Evolutionary conservation across 768 basidiomycete genomes (phyloP), one percentile per base, ranked within the genome.

Genomic region (Mycena capillaripes): DNA sequence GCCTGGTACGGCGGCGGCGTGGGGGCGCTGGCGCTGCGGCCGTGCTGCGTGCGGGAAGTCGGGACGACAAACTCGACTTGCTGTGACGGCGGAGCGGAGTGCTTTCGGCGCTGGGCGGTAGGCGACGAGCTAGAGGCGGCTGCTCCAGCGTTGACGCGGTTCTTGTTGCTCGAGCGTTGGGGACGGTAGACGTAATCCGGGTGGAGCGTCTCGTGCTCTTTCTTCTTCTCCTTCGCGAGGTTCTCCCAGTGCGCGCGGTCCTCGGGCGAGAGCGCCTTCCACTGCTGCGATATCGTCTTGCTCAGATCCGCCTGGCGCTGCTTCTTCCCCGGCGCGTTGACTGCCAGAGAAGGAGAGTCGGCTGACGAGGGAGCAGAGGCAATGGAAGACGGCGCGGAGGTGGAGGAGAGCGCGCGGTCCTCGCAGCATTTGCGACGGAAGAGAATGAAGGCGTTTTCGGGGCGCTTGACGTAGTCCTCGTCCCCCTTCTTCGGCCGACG

Each of bases 181-280:
- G 93, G 93, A 11, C 93, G 91, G 78, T 94, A 94, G 32, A 94
- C 92, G 81, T 94, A 94, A 80, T 90, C 86, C 76, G 93, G 93
- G 75, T 93, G 91, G 84, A 90, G 84, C 78, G 85, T 83, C 83
- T 92, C 91, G 81, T 94, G 92, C 84, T 94, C 92, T 84, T 89
- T 89, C 87, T 94, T 93, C 84, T 90, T 91, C 81, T 91, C 90
- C 86, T 92, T 92, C 17, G 93, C 93, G 74, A 92, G 81, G 66
- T 89, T 86, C 83, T 94, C 93, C 93, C 93, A 95, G 76, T 90
- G 87, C 77, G 89, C 82, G 63, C 91, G 85, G 81, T 95, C 93
- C 77, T 91, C 92, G 38, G 87, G 58, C 16, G 89, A 78, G 62
- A 95, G 87, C 30, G 86, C 80, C 82, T 93, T 93, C 93, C 93